A percentile compares a stretch with the other conserved stretches of the same genome.
phyloP scores from a whole-genome alignment of 2,329 filamentous ascomycete genomes.

The Sporothrix protearum region DNA sequence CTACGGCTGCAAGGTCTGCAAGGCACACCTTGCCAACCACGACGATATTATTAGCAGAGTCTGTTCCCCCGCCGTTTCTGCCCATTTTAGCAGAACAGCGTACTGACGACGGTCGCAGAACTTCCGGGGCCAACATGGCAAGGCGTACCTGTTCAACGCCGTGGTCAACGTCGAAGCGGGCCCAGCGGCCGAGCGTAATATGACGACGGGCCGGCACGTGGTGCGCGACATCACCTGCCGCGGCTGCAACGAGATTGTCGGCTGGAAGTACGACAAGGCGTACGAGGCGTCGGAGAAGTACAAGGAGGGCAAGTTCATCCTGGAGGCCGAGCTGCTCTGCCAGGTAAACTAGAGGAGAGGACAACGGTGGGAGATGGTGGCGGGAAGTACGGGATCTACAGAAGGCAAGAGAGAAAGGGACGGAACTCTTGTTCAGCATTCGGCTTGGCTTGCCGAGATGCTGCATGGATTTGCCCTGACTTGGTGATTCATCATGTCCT shows the following conservation, averaged over 20 bases:
- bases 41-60: constrained; percentile 95
- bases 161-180: constrained; percentile 87
- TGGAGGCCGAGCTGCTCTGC: constrained; percentile 86
- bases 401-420: not conserved
- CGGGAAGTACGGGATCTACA: not conserved
- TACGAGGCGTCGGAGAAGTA: constrained; percentile 92
- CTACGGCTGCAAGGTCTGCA: constrained; percentile 91
- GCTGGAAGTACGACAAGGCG: constrained; percentile 99
- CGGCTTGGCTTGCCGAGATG: not conserved
- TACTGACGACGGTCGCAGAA: constrained; percentile 56
- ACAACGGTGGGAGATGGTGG: constrained; percentile 11
- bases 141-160: constrained; percentile 90
- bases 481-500: not conserved
- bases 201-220: constrained; percentile 94
- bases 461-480: not conserved
- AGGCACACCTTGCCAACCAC: constrained; percentile 90
- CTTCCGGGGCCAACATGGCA: constrained; percentile 96
- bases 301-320: constrained; percentile 97
- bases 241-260: constrained; percentile 87
- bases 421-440: not conserved
- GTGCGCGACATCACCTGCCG: constrained; percentile 90
- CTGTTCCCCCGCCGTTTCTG: constrained; percentile 37
- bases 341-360: constrained; percentile 57
- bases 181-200: constrained; percentile 88
- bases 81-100: constrained; percentile 10